phyloP scores from a whole-genome alignment of 192 early-diverging fungal species.

The Powellomyces hirtus region DNA sequence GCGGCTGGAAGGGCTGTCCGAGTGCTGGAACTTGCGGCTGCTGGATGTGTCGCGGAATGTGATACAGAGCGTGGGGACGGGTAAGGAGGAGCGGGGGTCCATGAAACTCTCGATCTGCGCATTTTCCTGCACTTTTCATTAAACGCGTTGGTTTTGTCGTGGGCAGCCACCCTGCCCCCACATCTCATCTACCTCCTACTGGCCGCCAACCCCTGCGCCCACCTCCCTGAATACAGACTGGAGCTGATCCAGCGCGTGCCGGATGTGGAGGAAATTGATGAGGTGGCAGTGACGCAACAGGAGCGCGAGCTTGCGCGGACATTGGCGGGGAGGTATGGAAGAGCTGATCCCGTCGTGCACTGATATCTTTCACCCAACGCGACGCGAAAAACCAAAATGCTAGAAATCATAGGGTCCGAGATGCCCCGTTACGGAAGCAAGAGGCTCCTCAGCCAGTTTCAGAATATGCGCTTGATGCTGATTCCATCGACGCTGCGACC shows the following conservation, averaged over 20 bases:
- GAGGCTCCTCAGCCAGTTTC: background rate
- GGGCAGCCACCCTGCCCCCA: background rate
- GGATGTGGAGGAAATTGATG: background rate
- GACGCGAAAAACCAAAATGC: background rate
- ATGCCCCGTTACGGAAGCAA: background rate
- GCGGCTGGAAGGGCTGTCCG: background rate
- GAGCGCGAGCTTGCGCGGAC: background rate
- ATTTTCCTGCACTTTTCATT: too few species aligned
- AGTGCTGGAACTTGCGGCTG: background rate
- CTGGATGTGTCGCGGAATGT: slow-evolving; percentile 4
- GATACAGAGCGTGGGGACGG: background rate
- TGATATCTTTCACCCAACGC: background rate
- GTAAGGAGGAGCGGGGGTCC: too few species aligned
- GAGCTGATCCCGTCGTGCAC: background rate
- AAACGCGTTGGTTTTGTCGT: background rate
- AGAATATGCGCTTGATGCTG: background rate
- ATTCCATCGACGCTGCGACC: background rate
- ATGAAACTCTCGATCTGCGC: too few species aligned
- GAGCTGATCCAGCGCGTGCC: background rate
- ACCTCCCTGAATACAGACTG: background rate
- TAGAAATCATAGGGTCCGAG: too few species aligned
- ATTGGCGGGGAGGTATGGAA: background rate
- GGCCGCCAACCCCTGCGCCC: slow-evolving; percentile 1
- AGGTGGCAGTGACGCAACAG: background rate
- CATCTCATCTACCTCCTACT: background rate